These are phyloP conservation scores for Eutrema japonicum DNA, from an alignment of 345 rosid species.

Conservation along the genomic window DNA sequence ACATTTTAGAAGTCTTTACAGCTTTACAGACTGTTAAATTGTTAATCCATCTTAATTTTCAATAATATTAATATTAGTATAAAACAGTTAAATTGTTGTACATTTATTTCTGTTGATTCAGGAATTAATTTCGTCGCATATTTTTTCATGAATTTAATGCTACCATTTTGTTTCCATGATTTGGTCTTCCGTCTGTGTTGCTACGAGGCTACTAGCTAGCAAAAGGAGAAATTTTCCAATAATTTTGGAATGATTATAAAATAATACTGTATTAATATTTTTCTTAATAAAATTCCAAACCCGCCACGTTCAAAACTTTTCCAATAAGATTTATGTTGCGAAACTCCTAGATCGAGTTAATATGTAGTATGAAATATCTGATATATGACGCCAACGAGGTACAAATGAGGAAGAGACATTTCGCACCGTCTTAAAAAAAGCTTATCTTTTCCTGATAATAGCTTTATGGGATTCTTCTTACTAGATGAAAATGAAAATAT, in stretches of 20 bases:
- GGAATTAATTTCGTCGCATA: background rate
- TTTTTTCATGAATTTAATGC: background rate
- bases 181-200: background rate
- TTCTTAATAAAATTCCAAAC: background rate
- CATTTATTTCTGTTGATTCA: background rate
- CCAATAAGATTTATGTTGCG: too few relatives aligned
- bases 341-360: background rate
- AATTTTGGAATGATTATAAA: background rate
- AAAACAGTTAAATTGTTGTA: background rate
- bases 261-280: background rate
- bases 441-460: conserved; percentile 35
- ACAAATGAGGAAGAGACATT: conserved; percentile 35
- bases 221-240: background rate
- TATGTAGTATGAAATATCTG: background rate
- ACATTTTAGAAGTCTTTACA: background rate
- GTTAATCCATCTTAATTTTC: background rate
- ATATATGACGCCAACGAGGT: conserved; percentile 19
- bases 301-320: background rate
- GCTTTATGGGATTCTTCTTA: conserved; percentile 18
- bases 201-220: background rate
- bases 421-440: conserved; percentile 33
- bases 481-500: conserved; percentile 24
- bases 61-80: background rate
- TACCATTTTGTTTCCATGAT: background rate
- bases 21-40: background rate